Evolutionary conservation across 1,139 yeast species (phyloP), one percentile per base, ranked within the genome.

Genomic region (Pichia kudriavzevii): DNA sequence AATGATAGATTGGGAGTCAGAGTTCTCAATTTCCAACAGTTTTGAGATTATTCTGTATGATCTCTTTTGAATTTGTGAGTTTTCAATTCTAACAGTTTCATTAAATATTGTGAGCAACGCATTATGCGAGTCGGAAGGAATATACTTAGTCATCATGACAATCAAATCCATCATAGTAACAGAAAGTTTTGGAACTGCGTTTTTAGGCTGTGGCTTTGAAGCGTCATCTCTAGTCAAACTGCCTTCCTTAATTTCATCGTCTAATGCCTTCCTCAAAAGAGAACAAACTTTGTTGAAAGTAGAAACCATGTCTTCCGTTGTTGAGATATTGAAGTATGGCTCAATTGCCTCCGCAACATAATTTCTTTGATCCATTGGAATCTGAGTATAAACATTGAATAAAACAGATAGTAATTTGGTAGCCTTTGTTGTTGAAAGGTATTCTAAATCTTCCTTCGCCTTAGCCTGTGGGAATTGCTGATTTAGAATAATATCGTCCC

Each of bases 111-210:
- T 58, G 52, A 88, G 75, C 34, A 91, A 67, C 1, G 94, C 83
- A 52, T 72, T 69, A 56, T 84, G 82, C 5, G 82, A 72, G 3
- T 77, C 58, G 30, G 60, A 60, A 5, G 95, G 94, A 30, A 91
- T 76, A 52, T 81, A 83, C 47, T 82, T 80, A 19, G 91, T 71
- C 83, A 91, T 81, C 25, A 84, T 78, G 35, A 87, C 94, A 40
- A 87, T 71, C 41, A 91, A 68, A 56, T 93, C 98, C 79, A 91
- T 72, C 83, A 91, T 78, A 10, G 96, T 85, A 20, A 81, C 73
- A 47, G 87, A 73, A 48, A 83, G 64, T 40, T 73, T 73, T 2
- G 79, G 68, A 26, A 64, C 40, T 4, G 30, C 28, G 14, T 31
- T 35, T 26, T 48, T 50, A 8, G 46, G 28, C 15, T 47, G 48